Evolutionary conservation across 768 basidiomycete genomes (phyloP).

Genomic region (Trametes coccinea): DNA sequence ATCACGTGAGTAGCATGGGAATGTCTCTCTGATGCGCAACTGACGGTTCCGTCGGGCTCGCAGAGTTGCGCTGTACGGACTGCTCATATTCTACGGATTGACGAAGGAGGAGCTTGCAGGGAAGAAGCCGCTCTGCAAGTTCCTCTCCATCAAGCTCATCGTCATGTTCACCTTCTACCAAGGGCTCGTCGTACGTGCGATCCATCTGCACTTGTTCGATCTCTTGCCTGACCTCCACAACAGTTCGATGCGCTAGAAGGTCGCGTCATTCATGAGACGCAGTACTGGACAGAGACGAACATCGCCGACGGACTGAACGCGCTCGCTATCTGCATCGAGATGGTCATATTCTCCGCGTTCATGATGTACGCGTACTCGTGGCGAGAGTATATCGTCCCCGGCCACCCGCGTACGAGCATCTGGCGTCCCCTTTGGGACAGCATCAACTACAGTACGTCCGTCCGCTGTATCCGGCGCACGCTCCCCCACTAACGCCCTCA

Average conservation of each 20-base stretch:
- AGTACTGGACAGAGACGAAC: constrained; percentile 83
- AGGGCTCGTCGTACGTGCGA: constrained; percentile 59
- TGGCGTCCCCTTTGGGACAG: constrained; percentile 75
- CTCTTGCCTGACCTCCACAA: not conserved
- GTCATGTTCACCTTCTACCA: constrained; percentile 92
- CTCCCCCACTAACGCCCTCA: not conserved
- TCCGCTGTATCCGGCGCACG: too few relatives aligned
- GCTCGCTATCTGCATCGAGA: constrained; percentile 84
- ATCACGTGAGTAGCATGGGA: constrained; percentile 56
- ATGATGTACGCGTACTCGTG: constrained; percentile 87
- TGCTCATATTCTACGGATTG: constrained; percentile 81
- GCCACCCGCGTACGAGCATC: constrained; percentile 50
- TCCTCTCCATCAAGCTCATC: constrained; percentile 82
- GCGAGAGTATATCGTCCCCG: constrained; percentile 59
- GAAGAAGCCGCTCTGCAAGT: constrained; percentile 79
- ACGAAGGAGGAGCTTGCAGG: constrained; percentile 79
- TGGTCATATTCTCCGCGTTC: constrained; percentile 75
- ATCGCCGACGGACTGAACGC: constrained; percentile 84
- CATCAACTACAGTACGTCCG: constrained; percentile 48
- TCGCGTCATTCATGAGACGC: constrained; percentile 71
- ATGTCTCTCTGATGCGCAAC: not conserved
- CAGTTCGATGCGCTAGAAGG: constrained; percentile 70
- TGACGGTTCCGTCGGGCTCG: not conserved
- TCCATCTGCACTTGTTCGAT: not conserved
- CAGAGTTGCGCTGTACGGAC: constrained; percentile 83